phyloP scores from a whole-genome alignment of 805 yeast genomes.

The Naumovozyma baii region DNA sequence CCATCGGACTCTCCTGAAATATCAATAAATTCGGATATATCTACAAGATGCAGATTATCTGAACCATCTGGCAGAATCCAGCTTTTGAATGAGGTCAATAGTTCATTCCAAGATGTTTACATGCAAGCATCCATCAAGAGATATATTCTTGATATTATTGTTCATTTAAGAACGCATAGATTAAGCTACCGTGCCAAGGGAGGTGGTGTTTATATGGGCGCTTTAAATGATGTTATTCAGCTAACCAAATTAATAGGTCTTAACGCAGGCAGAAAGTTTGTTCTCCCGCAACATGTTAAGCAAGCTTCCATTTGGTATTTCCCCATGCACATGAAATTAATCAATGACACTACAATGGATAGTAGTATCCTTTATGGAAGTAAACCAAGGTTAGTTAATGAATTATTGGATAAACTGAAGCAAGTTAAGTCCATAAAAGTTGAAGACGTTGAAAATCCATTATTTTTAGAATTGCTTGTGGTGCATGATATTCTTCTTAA shows the following conservation, averaged over 20 bases:
- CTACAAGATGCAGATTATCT: neutral
- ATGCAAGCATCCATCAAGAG: slow-evolving; percentile 19
- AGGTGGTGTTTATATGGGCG: slow-evolving; percentile 43
- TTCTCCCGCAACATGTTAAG: slow-evolving; percentile 45
- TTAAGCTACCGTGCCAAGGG: slow-evolving; percentile 33
- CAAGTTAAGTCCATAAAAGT: slow-evolving; percentile 12
- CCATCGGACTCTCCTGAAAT: neutral
- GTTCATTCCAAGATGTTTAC: slow-evolving; percentile 1
- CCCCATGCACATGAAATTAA: slow-evolving; percentile 46
- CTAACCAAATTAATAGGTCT: slow-evolving; percentile 36
- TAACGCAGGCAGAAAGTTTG: slow-evolving; percentile 31
- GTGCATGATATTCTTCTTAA: slow-evolving; percentile 42
- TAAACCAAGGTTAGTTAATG: slow-evolving; percentile 19
- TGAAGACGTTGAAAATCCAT: slow-evolving; percentile 15
- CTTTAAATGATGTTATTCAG: slow-evolving; percentile 36
- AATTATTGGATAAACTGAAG: slow-evolving; percentile 15
- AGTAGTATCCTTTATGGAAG: slow-evolving; percentile 24
- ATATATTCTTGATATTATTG: slow-evolving; percentile 49
- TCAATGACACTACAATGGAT: slow-evolving; percentile 28
- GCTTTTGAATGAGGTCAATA: neutral
- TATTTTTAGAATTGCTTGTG: slow-evolving; percentile 34
- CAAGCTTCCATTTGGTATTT: slow-evolving; percentile 39
- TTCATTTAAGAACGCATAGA: slow-evolving; percentile 48
- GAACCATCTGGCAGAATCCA: neutral
- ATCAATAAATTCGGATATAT: neutral